Evolutionary conservation across 345 rosid genomes (phyloP).

Genomic region (Populus euphratica): DNA sequence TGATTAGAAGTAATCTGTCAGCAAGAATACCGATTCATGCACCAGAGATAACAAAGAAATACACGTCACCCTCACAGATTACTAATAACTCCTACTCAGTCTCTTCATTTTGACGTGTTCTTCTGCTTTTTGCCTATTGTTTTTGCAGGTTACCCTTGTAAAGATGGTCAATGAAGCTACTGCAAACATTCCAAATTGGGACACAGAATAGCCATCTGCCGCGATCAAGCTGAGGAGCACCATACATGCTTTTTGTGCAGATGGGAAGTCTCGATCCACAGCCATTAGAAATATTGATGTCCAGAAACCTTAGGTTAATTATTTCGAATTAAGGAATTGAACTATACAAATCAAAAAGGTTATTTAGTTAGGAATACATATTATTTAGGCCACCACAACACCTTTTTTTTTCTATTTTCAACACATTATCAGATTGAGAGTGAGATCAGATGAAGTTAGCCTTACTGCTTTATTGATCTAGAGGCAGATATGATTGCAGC

Average conservation of each 20-base stretch:
- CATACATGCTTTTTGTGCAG: not conserved
- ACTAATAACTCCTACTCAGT: not conserved
- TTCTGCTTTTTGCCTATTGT: not conserved
- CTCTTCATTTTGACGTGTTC: not conserved
- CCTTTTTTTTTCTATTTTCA: not conserved
- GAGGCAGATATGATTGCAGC: not conserved
- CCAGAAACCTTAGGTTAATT: not conserved
- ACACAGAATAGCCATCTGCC: not conserved
- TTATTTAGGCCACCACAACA: not conserved
- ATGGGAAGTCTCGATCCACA: not conserved
- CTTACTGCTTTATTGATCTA: not conserved
- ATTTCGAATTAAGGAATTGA: not conserved
- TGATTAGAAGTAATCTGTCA: not conserved
- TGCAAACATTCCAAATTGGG: conserved; percentile 66
- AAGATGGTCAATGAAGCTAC: conserved; percentile 70
- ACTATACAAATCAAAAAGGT: not conserved
- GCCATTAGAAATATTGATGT: not conserved
- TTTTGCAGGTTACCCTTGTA: conserved; percentile 55
- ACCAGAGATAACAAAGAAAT: not conserved
- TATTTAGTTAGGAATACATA: not conserved
- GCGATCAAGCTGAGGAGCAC: not conserved
- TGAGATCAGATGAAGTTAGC: not conserved
- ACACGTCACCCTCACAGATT: not conserved
- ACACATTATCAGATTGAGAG: not conserved
- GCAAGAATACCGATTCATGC: not conserved